Evolutionary conservation across 2,329 filamentous ascomycete genomes (phyloP).

Genomic region (Hymenoscyphus fructigenus): DNA sequence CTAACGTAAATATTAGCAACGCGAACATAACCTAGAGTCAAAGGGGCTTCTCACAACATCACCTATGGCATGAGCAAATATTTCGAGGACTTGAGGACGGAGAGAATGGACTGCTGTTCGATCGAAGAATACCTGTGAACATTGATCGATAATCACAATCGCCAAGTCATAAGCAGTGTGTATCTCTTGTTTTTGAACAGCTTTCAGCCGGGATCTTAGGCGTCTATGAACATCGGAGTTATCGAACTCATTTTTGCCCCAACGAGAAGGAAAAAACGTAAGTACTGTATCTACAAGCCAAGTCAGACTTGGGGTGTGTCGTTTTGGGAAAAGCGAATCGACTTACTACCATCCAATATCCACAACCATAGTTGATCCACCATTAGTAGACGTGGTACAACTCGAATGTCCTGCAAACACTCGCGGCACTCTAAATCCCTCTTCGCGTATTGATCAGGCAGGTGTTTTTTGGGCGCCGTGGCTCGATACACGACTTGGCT

Average conservation of each 20-base stretch:
- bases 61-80: slow-evolving; percentile 44
- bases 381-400: not conserved
- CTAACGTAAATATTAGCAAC: not conserved
- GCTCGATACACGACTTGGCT: slow-evolving; percentile 20
- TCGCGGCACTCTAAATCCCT: slow-evolving; percentile 17
- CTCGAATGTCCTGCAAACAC: slow-evolving; percentile 30
- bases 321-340: not conserved
- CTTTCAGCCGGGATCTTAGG: slow-evolving; percentile 26
- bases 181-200: slow-evolving; percentile 26
- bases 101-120: slow-evolving; percentile 32
- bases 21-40: not conserved
- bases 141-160: slow-evolving; percentile 40
- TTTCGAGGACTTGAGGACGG: slow-evolving; percentile 41
- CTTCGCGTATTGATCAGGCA: slow-evolving; percentile 5
- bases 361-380: slow-evolving; percentile 37
- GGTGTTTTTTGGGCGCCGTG: slow-evolving; percentile 2
- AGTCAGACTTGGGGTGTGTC: not conserved
- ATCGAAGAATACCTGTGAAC: slow-evolving; percentile 41
- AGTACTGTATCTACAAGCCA: not conserved
- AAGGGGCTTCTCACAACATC: slow-evolving; percentile 36
- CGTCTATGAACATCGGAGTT: slow-evolving; percentile 40
- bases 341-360: slow-evolving; percentile 31
- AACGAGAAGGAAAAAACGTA: not conserved
- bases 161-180: slow-evolving; percentile 40
- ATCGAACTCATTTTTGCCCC: slow-evolving; percentile 28